Percentiles rank a stretch among this genome's conserved stretches.
Conservation (phyloP, 2,329 filamentous ascomycete species). For the Diaporthe ampelina region DNA sequence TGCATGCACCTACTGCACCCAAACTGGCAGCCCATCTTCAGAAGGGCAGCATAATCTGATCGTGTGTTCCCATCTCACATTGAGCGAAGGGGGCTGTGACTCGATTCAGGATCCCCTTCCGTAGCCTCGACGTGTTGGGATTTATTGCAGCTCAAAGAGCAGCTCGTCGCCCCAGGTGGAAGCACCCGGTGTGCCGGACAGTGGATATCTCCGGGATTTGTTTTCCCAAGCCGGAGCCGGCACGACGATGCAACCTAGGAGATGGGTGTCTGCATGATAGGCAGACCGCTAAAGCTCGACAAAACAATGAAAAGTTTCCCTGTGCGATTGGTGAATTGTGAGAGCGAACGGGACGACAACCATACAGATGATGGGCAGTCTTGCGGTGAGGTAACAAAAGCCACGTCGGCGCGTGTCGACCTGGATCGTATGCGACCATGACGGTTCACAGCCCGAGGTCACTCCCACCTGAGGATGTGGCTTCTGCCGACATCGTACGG, state of each 20-base stretch:
- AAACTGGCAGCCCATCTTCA: not conserved
- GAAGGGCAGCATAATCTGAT: conserved; percentile 7
- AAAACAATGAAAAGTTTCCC: not conserved
- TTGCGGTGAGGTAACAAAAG: conserved; percentile 33
- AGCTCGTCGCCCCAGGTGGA: not conserved
- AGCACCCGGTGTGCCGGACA: not conserved
- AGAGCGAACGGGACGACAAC: not conserved
- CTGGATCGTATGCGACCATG: conserved; percentile 21
- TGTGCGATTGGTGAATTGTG: conserved; percentile 23
- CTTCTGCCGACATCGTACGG: conserved; percentile 22
- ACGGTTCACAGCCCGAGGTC: conserved; percentile 20
- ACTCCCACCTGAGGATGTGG: conserved; percentile 28
- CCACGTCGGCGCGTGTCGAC: conserved; percentile 22
- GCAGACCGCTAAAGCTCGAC: conserved; percentile 33
- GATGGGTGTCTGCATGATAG: conserved; percentile 24
- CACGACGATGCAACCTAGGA: conserved; percentile 25
- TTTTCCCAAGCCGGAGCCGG: conserved; percentile 11
- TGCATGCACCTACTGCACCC: conserved; percentile 18
- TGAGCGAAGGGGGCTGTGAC: not conserved
- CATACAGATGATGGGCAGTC: conserved; percentile 8
- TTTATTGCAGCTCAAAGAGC: not conserved
- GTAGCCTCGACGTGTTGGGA: not conserved
- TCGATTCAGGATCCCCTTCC: not conserved
- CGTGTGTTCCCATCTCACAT: conserved; percentile 8
- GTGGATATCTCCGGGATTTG: not conserved